A percentile compares a stretch with the other conserved stretches of the same genome.
phyloP scores from a whole-genome alignment of 2,329 filamentous ascomycete species.

The Aspergillus ibericus region DNA sequence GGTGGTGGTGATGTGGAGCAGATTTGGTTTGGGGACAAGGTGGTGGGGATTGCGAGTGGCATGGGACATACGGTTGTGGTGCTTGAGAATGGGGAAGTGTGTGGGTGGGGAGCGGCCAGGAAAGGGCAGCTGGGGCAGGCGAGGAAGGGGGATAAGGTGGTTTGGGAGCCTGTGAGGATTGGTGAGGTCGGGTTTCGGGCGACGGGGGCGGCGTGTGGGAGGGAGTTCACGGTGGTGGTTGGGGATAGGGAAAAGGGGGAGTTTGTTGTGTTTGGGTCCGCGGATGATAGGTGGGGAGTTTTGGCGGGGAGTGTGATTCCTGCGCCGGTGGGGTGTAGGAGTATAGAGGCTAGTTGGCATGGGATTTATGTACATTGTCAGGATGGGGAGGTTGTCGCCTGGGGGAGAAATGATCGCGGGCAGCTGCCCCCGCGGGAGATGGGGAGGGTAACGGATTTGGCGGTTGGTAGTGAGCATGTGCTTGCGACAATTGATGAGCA shows the following conservation, averaged over 20 bases:
- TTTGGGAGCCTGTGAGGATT: slow-evolving; percentile 64
- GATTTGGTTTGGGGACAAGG: slow-evolving; percentile 59
- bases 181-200: slow-evolving; percentile 62
- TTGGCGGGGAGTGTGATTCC: slow-evolving; percentile 47
- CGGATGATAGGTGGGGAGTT: slow-evolving; percentile 65
- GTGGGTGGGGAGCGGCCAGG: slow-evolving; percentile 84
- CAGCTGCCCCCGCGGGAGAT: slow-evolving; percentile 69
- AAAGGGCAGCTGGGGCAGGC: slow-evolving; percentile 78
- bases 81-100: slow-evolving; percentile 72
- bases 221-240: slow-evolving; percentile 80
- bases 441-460: slow-evolving; percentile 62
- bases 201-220: slow-evolving; percentile 69
- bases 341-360: slow-evolving; percentile 78
- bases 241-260: slow-evolving; percentile 55
- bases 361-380: slow-evolving; percentile 69
- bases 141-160: slow-evolving; percentile 45
- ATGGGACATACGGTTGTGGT: slow-evolving; percentile 77
- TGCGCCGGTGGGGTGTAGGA: slow-evolving; percentile 50
- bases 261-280: slow-evolving; percentile 67
- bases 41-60: slow-evolving; percentile 68
- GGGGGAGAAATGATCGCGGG: slow-evolving; percentile 84
- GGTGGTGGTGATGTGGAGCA: slow-evolving; percentile 43
- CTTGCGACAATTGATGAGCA: slow-evolving; percentile 66
- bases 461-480: slow-evolving; percentile 87
- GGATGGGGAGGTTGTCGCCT: slow-evolving; percentile 64